Percentiles rank a stretch among this genome's conserved stretches.
These are phyloP conservation scores for Raphanus sativus DNA, from an alignment of 345 rosid species.

Conservation along the genomic window DNA sequence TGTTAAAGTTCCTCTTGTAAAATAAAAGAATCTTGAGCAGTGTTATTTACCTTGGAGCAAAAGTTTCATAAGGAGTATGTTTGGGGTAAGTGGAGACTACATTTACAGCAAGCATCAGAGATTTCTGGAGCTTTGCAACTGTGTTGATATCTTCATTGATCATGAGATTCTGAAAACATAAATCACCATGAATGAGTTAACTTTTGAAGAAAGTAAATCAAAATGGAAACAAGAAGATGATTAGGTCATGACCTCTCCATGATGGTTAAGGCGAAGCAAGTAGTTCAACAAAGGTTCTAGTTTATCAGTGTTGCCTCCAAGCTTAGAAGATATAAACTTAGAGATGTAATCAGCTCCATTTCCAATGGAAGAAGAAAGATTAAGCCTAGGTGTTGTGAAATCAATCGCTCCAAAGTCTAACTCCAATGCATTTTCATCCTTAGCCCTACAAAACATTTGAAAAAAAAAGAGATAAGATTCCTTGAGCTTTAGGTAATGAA, in stretches of 20 bases:
- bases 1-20: background rate
- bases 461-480: background rate
- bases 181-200: background rate
- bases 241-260: slow-evolving; percentile 61
- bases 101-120: slow-evolving; percentile 53
- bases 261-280: slow-evolving; percentile 59
- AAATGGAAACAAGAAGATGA: slow-evolving; percentile 16
- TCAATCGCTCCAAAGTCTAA: slow-evolving; percentile 81
- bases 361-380: slow-evolving; percentile 77
- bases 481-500: background rate
- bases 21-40: background rate
- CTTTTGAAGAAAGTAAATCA: background rate
- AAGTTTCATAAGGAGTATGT: slow-evolving; percentile 57
- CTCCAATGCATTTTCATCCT: slow-evolving; percentile 74
- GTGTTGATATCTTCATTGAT: slow-evolving; percentile 62
- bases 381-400: slow-evolving; percentile 60
- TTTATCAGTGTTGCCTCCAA: slow-evolving; percentile 39
- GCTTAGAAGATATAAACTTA: slow-evolving; percentile 61
- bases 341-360: slow-evolving; percentile 68
- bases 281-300: slow-evolving; percentile 59
- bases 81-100: slow-evolving; percentile 52
- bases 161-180: slow-evolving; percentile 59
- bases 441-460: slow-evolving; percentile 57
- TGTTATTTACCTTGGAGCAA: slow-evolving; percentile 55
- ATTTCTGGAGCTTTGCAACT: slow-evolving; percentile 60